Evolutionary conservation across 192 early-diverging fungal genomes (phyloP), one percentile per base, ranked within the genome.

Genomic region (Mortierella alpina): DNA sequence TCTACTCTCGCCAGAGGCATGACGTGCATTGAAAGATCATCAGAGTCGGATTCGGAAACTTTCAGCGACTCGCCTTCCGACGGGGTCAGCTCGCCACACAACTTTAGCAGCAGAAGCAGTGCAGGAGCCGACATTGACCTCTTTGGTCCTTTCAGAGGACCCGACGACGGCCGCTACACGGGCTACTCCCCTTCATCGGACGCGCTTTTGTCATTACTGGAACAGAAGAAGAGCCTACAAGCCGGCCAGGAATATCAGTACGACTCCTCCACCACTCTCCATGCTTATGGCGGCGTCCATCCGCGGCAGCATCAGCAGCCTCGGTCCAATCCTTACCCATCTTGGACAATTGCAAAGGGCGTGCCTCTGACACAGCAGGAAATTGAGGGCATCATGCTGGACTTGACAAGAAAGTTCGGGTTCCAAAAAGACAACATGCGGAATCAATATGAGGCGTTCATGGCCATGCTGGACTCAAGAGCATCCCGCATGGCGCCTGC

Each of bases 381-480:
- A 54, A 91, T 95, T 52, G 86, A 91, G 60, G 88, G 90, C 42
- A 92, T 92, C 40, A 92, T 95, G 74, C 81, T 86, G 23, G 88
- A 90, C 53, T 60, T 95, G 48, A 85, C 84, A 5, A 75, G 84
- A 58, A 92, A 92, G 83, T 91, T 95, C 61, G 93, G 93, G 4
- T 95, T 95, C 75, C 93, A 95, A 70, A 82, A 84, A 40, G 90
- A 93, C 68, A 93, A 88, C 71, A 90, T 91, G 86, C 86, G 86
- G 65, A 95, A 95, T 73, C 91, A 92, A 85, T 90, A 76, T 59
- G 92, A 95, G 15, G 88, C 92, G 46, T 84, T 92, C 51, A 91
- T 95, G 90, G 89, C 89, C 18, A 91, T 93, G 90, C 85, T 95
- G 3, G 92, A 95, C 70, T 93, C 92, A 15, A 87, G 93, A 66